Conservation (phyloP, 1,139 yeast species). For the Arxiozyma slooffiae region DNA sequence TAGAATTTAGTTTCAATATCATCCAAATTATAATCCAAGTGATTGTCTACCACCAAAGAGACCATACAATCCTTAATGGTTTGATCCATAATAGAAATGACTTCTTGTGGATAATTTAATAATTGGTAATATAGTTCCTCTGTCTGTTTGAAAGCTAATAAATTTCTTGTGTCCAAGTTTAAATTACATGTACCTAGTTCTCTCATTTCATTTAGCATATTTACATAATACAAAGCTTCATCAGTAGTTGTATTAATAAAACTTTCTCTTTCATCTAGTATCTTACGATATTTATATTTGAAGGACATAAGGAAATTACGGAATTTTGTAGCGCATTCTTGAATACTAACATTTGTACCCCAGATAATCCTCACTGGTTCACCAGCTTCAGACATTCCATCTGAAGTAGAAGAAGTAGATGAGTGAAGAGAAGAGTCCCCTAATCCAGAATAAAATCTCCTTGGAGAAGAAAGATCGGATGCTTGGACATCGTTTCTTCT, state of each 20-base stretch:
- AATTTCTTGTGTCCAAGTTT: conserved; percentile 73
- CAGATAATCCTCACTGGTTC: conserved; percentile 87
- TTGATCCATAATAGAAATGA: conserved; percentile 95
- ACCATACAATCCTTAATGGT: conserved; percentile 85
- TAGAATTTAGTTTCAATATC: conserved; percentile 74
- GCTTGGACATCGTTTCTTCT: conserved; percentile 52
- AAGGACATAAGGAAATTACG: conserved; percentile 77
- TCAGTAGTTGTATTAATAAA: conserved; percentile 47
- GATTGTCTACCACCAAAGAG: conserved; percentile 57
- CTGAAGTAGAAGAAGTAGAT: conserved; percentile 24
- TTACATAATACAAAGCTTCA: conserved; percentile 63
- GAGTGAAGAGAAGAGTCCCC: conserved; percentile 5
- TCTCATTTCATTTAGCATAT: conserved; percentile 64
- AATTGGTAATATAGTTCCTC: conserved; percentile 74
- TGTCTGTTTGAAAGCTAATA: conserved; percentile 67
- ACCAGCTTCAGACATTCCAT: conserved; percentile 34
- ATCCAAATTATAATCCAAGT: conserved; percentile 32
- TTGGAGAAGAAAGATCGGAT: conserved; percentile 45
- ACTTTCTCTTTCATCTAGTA: conserved; percentile 40
- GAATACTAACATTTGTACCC: conserved; percentile 96
- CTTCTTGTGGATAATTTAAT: conserved; percentile 90
- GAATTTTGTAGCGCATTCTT: conserved; percentile 71
- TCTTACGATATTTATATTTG: conserved; percentile 65
- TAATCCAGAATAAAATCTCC: conserved; percentile 32
- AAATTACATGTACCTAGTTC: conserved; percentile 71